Evolutionary conservation across 2,329 filamentous ascomycete genomes (phyloP), one percentile per base, ranked within the genome.

Genomic region (Lecanicillium sp.): DNA sequence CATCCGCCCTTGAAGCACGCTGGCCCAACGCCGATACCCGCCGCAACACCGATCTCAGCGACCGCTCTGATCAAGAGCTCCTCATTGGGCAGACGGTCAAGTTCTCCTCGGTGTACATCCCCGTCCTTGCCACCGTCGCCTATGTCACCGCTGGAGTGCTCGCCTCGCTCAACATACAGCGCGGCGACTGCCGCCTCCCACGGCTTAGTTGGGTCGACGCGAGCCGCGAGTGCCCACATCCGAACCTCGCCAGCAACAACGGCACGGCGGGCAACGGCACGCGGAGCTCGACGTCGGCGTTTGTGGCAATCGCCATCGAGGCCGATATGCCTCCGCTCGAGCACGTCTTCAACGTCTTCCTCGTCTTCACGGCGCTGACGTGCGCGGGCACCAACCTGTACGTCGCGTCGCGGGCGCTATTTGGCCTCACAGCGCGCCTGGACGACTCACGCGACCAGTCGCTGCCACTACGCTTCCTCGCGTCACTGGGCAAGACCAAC

Each of bases 361-460:
- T 64, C 8, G 52, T 66, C 9, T 59, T 66, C 47, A 64, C 62
- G 0, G 60, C 59, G 0, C 46, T 67, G 8, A 60, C 58, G 4
- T 63, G 59, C 48, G 63, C 62, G 9, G 62, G 60, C 45, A 65
- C 63, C 6, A 65, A 62, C 35, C 56, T 67, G 2, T 67, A 65
- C 45, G 58, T 66, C 12, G 61, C 64, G 0, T 66, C 64, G 5
- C 54, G 63, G 19, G 60, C 54, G n/a, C 51, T 65, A 7, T 66
- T 64, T 48, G 61, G 60, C 24, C 50, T 66, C 5, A 60, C 60
- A 5, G 58, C 55, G 20, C 56, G 60, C 26, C 43, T 66, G 30
- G 59, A 60, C 21, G 55, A 58, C n/a, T 56, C 55, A 11, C 47
- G 49, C 9, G 53, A 53, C 12, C 57, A 60, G 48, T 53, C 56